phyloP scores from a whole-genome alignment of 2,329 filamentous ascomycete species.

The Fusarium sp. region DNA sequence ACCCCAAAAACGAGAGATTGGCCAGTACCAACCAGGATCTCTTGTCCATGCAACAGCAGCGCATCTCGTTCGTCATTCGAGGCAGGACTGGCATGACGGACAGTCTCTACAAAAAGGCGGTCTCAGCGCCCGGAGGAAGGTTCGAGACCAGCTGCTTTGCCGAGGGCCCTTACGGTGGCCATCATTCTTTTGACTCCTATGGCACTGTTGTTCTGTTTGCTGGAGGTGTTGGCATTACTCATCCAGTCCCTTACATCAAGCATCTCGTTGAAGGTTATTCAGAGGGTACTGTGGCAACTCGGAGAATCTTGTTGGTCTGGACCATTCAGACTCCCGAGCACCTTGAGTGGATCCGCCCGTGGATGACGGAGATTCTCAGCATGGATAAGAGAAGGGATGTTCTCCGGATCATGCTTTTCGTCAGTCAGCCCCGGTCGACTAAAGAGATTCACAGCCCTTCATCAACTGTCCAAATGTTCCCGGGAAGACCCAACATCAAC shows the following conservation, averaged over 20 bases:
- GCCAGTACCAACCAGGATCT: conserved; percentile 70
- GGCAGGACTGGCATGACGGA: conserved; percentile 80
- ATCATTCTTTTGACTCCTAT: conserved; percentile 78
- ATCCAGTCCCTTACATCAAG: conserved; percentile 79
- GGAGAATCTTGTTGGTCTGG: conserved; percentile 81
- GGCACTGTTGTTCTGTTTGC: conserved; percentile 84
- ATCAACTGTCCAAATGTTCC: conserved; percentile 85
- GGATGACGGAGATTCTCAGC: conserved; percentile 83
- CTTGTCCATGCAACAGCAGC: conserved; percentile 69
- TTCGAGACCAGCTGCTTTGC: conserved; percentile 74
- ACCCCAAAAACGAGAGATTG: conserved; percentile 63
- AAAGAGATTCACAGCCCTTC: conserved; percentile 85
- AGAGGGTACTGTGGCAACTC: conserved; percentile 75
- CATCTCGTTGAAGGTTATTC: conserved; percentile 76
- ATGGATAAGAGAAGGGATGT: conserved; percentile 80
- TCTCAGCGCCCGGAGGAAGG: conserved; percentile 68
- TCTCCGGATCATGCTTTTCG: conserved; percentile 81
- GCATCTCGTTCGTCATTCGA: conserved; percentile 78
- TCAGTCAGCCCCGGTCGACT: conserved; percentile 77
- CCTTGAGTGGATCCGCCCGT: conserved; percentile 84
- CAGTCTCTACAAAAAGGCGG: conserved; percentile 74
- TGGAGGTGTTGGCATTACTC: conserved; percentile 83
- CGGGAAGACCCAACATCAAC: conserved; percentile 78
- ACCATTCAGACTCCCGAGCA: conserved; percentile 83
- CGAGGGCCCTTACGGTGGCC: conserved; percentile 81